Percentiles rank a stretch among this genome's conserved stretches.
Conservation (phyloP, 2,329 filamentous ascomycete genomes). For the Pseudophaeomoniella oleicola region DNA sequence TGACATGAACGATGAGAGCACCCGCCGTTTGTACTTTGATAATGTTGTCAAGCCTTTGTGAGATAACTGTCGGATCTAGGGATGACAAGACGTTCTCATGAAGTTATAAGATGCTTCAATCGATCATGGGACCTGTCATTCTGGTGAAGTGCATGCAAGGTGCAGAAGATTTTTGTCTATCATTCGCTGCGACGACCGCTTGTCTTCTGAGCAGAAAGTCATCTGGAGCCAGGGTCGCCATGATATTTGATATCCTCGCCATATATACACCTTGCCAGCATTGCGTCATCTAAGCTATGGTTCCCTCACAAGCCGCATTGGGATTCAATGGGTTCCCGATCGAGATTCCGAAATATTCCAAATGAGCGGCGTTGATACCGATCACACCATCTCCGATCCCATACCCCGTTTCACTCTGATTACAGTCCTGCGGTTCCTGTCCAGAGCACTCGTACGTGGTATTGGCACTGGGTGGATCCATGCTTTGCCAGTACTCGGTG, state of each 20-base stretch:
- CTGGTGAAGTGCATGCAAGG: no score
- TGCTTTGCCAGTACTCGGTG: conserved; percentile 48
- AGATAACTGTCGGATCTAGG: no score
- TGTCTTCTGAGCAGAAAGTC: no score
- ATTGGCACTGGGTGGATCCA: conserved; percentile 1
- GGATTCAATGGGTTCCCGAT: not conserved
- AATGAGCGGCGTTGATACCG: conserved; percentile 1
- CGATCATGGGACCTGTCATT: no score
- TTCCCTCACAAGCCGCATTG: not conserved
- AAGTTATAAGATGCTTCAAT: no score
- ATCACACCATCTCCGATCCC: not conserved
- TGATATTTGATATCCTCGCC: not conserved
- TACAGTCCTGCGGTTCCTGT: not conserved
- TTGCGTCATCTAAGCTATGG: not conserved
- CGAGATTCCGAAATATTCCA: conserved; percentile 1
- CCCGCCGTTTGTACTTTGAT: not conserved
- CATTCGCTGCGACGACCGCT: no score
- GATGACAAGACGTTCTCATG: no score
- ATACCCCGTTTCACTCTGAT: not conserved
- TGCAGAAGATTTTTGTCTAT: no score
- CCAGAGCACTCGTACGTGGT: not conserved
- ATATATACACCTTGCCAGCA: no score
- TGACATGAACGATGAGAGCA: not conserved
- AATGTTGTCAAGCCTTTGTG: conserved; percentile 1
- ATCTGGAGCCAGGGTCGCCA: no score